Base-by-base conservation (phyloP, 2,329 filamentous ascomycete species). In the Chrysosphaeria jannelii region DNA sequence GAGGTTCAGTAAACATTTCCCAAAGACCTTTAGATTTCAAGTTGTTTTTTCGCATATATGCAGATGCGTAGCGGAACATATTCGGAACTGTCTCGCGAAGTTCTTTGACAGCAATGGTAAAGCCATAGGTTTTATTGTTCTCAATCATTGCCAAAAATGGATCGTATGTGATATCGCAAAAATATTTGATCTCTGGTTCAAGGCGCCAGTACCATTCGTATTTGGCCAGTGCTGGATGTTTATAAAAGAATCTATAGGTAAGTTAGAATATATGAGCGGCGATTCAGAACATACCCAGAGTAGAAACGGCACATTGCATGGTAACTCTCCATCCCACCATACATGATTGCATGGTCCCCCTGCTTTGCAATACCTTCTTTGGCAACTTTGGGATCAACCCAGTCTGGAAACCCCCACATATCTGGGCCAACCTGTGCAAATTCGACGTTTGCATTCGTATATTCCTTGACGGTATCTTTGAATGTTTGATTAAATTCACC, bases 141-240 rank as follows among this genome's bases (percentile, higher is more conserved):
- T 79, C 66, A 29, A 74, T 74, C 85, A 97, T 97, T 43, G 78
- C 68, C 29, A 85, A 55, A 51, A 97, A 97, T 1, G 85, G 85
- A 43, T 97, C 85, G 40, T 97, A 97, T 33, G 85, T 97, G 35
- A 97, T 93, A 42, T 97, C 85, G 46, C 85, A 97, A 51, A 97
- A 97, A 51, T 93, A 97, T 50, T 81, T 91, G 60, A 97, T 93
- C 47, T 97, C 85, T 33, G 85, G 85, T 55, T 97, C 85, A 36
- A 97, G 53, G 31, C 85, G 76, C 85, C 85, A 97, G 53, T 97
- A 97, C 85, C 85, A 97, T 41, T 93, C 78, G 47, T 93, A 97
- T 46, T 93, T 93, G 40, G 72, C 61, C 21, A 97, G 59, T 16
- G 93, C 60, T 32, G 79, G 71, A 41, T 97, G 85, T 44, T 91